Evolutionary conservation across 2,329 filamentous ascomycete genomes (phyloP).

Genomic region (Aspergillus luchuensis): DNA sequence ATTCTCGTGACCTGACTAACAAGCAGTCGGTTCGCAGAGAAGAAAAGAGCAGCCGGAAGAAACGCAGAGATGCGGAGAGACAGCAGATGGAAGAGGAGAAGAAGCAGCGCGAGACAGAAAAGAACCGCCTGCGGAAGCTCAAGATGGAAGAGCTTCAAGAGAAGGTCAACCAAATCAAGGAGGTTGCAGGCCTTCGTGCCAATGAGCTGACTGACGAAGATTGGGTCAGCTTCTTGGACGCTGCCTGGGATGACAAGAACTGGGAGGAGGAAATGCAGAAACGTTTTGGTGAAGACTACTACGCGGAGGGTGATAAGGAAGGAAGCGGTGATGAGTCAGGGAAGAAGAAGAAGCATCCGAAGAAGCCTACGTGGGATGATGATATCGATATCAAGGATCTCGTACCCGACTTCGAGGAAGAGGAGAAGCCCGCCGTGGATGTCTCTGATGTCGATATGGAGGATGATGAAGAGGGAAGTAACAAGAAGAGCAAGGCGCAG

Average conservation of each 20-base stretch:
- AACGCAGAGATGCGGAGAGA: conserved; percentile 74
- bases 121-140: conserved; percentile 78
- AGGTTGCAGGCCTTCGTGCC: conserved; percentile 77
- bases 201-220: conserved; percentile 71
- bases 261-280: conserved; percentile 92
- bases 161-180: conserved; percentile 84
- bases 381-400: conserved; percentile 97
- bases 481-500: conserved; percentile 49
- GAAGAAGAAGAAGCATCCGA: conserved; percentile 66
- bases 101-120: conserved; percentile 73
- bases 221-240: conserved; percentile 81
- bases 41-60: conserved; percentile 74
- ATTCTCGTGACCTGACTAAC: conserved; percentile 81
- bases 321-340: conserved; percentile 48
- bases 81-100: conserved; percentile 78
- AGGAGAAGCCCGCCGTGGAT: conserved; percentile 56
- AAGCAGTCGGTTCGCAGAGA: conserved; percentile 84
- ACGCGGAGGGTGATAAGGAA: conserved; percentile 65
- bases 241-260: conserved; percentile 81
- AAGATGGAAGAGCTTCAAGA: conserved; percentile 88
- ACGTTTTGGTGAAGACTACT: conserved; percentile 88
- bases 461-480: conserved; percentile 45
- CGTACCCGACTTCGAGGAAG: conserved; percentile 82
- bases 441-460: conserved; percentile 58
- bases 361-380: conserved; percentile 92